Percentiles rank a stretch among this genome's conserved stretches.
These are phyloP conservation scores for Hymenotorrendiella dingleyae DNA, from an alignment of 2,329 filamentous ascomycete species.

Conservation along the genomic window DNA sequence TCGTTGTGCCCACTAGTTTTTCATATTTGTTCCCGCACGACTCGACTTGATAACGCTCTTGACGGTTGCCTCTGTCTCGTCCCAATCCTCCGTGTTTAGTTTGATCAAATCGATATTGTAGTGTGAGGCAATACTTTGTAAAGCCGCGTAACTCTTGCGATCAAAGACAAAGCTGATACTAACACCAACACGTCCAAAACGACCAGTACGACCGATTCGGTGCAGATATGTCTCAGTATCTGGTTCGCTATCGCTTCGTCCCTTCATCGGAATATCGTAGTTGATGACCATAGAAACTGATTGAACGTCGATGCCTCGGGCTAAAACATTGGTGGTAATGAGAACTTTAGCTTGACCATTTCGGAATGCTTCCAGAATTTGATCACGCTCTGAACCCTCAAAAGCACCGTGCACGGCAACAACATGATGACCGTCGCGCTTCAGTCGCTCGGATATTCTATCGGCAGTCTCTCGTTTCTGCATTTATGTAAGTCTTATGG, in stretches of 20 bases:
- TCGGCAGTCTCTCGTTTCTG: constrained; percentile 80
- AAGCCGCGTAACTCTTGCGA: constrained; percentile 70
- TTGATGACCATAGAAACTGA: constrained; percentile 98
- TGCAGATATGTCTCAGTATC: constrained; percentile 96
- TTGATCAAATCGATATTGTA: constrained; percentile 78
- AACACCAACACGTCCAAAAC: constrained; percentile 93
- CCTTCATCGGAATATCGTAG: constrained; percentile 79
- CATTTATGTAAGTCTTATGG: no score
- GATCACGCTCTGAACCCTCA: constrained; percentile 77
- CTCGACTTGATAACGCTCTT: constrained; percentile 74
- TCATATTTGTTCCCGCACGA: constrained; percentile 48
- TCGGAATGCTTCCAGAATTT: constrained; percentile 81
- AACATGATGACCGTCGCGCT: constrained; percentile 83
- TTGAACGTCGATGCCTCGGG: constrained; percentile 91
- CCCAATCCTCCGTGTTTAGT: constrained; percentile 84
- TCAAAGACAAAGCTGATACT: constrained; percentile 93
- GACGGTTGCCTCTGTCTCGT: constrained; percentile 76
- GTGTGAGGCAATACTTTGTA: constrained; percentile 72
- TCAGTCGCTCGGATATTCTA: constrained; percentile 82
- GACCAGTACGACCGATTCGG: constrained; percentile 92
- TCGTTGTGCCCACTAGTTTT: no score
- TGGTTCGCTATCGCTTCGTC: constrained; percentile 70
- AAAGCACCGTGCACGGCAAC: constrained; percentile 84
- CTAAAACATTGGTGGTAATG: constrained; percentile 94
- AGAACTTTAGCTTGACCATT: constrained; percentile 86